phyloP scores from a whole-genome alignment of 2,329 filamentous ascomycete genomes.

The Diaporthe helianthi region DNA sequence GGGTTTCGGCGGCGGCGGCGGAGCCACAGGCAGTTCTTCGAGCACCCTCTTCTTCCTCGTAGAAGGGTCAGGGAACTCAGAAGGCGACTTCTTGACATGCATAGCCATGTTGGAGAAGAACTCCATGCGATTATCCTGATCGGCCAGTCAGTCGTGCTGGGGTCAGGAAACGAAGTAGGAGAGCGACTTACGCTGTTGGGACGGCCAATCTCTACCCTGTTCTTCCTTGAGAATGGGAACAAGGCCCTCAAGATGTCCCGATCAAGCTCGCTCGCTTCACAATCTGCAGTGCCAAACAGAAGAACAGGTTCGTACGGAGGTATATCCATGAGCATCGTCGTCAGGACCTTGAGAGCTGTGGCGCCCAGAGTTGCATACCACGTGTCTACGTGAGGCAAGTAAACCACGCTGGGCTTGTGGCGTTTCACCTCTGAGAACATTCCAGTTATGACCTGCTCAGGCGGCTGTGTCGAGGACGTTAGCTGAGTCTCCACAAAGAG shows the following conservation, averaged over 20 bases:
- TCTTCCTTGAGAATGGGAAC: constrained; percentile 85
- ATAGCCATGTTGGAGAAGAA: constrained; percentile 80
- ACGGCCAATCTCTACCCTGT: constrained; percentile 72
- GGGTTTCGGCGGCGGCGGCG: constrained; percentile 71
- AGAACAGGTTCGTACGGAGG: constrained; percentile 91
- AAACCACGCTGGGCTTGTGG: constrained; percentile 95
- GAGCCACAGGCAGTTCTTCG: constrained; percentile 77
- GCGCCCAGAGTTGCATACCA: constrained; percentile 75
- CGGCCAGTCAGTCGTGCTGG: constrained; percentile 15
- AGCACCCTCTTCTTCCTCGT: constrained; percentile 87
- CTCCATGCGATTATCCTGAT: constrained; percentile 68
- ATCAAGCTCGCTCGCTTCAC: constrained; percentile 66
- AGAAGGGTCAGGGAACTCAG: constrained; percentile 85
- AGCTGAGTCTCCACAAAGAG: constrained; percentile 36
- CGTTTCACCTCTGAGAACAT: constrained; percentile 91
- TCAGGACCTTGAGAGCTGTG: constrained; percentile 81
- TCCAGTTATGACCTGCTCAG: constrained; percentile 88
- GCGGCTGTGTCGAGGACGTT: constrained; percentile 55
- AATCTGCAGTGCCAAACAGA: constrained; percentile 84
- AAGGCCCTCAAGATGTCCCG: constrained; percentile 73
- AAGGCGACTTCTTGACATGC: constrained; percentile 80
- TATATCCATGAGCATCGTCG: constrained; percentile 80
- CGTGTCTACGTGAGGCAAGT: constrained; percentile 85
- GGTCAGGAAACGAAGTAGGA: not conserved
- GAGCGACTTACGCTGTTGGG: constrained; percentile 66